Percentiles rank a stretch among this genome's conserved stretches.
phyloP scores from a whole-genome alignment of 176 grass and related monocot species.

The Triticum timopheevii region DNA sequence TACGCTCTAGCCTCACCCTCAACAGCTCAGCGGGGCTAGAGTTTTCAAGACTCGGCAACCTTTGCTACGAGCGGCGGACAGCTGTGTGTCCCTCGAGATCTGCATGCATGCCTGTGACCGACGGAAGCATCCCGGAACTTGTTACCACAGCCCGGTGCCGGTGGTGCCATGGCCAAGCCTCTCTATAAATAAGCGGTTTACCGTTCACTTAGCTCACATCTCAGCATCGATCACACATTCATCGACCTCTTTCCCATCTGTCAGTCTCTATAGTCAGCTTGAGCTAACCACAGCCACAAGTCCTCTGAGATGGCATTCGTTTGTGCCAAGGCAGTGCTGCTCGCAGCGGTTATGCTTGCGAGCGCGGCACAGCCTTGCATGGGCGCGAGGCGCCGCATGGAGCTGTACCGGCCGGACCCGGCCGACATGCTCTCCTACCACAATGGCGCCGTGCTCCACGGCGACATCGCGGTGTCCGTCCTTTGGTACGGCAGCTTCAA shows the following conservation, averaged over 20 bases:
- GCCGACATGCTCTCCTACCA: conserved; percentile 68
- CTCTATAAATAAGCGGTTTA: conserved; percentile 37
- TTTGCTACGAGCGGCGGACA: not conserved
- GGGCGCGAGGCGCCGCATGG: conserved; percentile 49
- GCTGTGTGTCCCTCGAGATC: conserved; percentile 37
- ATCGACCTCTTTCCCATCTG: not conserved
- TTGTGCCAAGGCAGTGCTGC: not conserved
- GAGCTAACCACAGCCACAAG: not conserved
- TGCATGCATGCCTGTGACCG: not conserved
- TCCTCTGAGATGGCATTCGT: not conserved
- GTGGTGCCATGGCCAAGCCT: not conserved
- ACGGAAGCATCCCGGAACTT: conserved; percentile 42
- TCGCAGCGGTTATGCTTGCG: conserved; percentile 18
- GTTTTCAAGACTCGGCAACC: conserved; percentile 29
- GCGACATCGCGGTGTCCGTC: conserved; percentile 56
- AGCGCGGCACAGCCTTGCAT: conserved; percentile 8
- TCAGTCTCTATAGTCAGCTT: not conserved
- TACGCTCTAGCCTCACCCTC: conserved; percentile 15
- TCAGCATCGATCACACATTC: not conserved
- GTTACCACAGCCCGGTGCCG: not conserved
- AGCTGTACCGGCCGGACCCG: conserved; percentile 40
- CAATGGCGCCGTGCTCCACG: conserved; percentile 55
- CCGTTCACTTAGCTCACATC: not conserved
- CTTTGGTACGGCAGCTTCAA: conserved; percentile 73
- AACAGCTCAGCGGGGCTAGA: conserved; percentile 40